phyloP scores from a whole-genome alignment of 192 early-diverging fungal species.

The Coemansia sp. region DNA sequence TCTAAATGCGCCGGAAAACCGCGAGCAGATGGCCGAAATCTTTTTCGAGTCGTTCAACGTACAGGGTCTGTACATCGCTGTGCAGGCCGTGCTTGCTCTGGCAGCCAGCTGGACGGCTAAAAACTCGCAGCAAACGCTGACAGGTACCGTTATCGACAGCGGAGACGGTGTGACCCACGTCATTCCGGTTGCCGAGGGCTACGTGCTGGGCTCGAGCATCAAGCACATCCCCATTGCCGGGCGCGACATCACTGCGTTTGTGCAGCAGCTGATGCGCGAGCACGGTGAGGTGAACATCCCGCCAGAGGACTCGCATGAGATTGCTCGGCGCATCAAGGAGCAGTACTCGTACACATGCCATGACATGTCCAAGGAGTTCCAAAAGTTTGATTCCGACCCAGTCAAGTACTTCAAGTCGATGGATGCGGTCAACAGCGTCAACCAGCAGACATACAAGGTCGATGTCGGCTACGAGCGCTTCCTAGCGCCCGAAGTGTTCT shows the following conservation, averaged over 20 bases:
- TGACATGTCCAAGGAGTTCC: constrained; percentile 96
- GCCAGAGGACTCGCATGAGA: constrained; percentile 92
- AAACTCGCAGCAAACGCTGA: constrained; percentile 83
- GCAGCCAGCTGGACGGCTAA: constrained; percentile 93
- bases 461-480: constrained; percentile 99
- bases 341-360: constrained; percentile 95
- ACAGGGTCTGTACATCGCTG: constrained; percentile 96
- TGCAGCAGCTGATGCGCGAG: constrained; percentile 96
- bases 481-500: constrained; percentile 98
- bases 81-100: constrained; percentile 97
- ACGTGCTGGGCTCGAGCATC: constrained; percentile 96
- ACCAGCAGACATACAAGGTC: constrained; percentile 81
- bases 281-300: constrained; percentile 93
- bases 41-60: constrained; percentile 99
- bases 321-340: constrained; percentile 96
- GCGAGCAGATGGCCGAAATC: constrained; percentile 98
- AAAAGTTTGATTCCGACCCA: constrained; percentile 86
- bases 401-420: constrained; percentile 87
- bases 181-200: constrained; percentile 98
- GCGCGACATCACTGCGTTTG: constrained; percentile 95
- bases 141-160: constrained; percentile 97
- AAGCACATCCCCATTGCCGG: constrained; percentile 99
- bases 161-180: constrained; percentile 99
- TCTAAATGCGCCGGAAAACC: constrained; percentile 96
- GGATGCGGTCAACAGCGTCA: constrained; percentile 83